Evolutionary conservation across 106 monocot species (phyloP), one percentile per base, ranked within the genome.

Genomic region (Acanthochlamys bracteata): DNA sequence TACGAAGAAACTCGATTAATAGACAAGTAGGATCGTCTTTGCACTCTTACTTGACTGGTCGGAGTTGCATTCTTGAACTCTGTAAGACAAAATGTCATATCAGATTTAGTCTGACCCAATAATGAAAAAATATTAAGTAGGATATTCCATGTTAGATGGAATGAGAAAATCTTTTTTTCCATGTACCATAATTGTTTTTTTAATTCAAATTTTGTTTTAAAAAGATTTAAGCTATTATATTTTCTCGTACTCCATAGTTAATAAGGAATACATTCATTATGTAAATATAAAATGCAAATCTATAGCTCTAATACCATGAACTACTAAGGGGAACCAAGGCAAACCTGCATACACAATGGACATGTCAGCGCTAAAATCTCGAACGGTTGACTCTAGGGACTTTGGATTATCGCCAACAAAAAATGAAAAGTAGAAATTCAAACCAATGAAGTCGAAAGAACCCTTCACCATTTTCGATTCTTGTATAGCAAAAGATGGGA

Each of bases 351-450:
- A 26, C 56, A 8, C 0, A 17, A 39, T 69, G 21, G 41, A 55
- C 45, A 64, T 60, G 60, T 87, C 87, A 10, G 42, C 59, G 26
- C 11, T 43, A 33, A 12, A 75, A 42, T 83, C 78, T 11, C 71
- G 51, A 4, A 47, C 60, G 7, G 27, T 21, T 0, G 56, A 7
- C 25, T 60, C 23, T 10, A 25, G 53, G 15, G 12, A 46, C 16
- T 61, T 20, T 22, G 68, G 42, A 61, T 64, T 25, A 55, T 83
- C 71, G 13, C 17, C 57, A 24, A 72, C 64, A 60, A 71, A 83
- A 0, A 68, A 7, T 7, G 83, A 83, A 23, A 53, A 58, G 51
- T 84, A 84, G 62, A 80, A 76, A 46, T 84, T 84, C 22, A 76
- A 7, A 3, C 84, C 80, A 10, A 84, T 66, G 70, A 76, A 84